A percentile compares a stretch with the other conserved stretches of the same genome.
Conservation (phyloP, 2,329 filamentous ascomycete genomes). For the Chaetomiaceae sp. region DNA sequence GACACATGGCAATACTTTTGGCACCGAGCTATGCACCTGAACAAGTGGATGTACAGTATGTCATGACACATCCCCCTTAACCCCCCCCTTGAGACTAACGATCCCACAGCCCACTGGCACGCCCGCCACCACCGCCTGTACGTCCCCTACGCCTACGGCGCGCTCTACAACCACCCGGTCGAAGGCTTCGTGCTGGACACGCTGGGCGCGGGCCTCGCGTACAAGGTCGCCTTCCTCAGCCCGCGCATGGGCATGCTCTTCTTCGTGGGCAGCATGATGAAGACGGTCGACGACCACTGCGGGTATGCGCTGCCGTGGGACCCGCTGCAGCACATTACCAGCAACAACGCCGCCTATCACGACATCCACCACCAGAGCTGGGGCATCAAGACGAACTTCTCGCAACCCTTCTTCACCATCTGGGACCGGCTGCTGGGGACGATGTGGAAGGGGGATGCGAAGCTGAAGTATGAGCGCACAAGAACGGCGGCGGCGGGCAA, state of each 20-base stretch:
- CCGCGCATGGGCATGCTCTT: slow-evolving; percentile 82
- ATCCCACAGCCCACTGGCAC: slow-evolving; percentile 70
- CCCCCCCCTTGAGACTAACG: slow-evolving; percentile 35
- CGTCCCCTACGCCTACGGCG: slow-evolving; percentile 94
- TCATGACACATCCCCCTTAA: slow-evolving; percentile 26
- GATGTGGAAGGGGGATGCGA: slow-evolving; percentile 67
- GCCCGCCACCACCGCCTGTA: slow-evolving; percentile 95
- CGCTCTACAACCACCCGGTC: slow-evolving; percentile 92
- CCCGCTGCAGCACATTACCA: slow-evolving; percentile 83
- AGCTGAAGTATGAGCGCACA: slow-evolving; percentile 40
- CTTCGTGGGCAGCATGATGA: slow-evolving; percentile 84
- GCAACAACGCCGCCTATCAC: slow-evolving; percentile 94
- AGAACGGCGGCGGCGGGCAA: slow-evolving; percentile 39
- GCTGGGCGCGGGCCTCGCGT: slow-evolving; percentile 76
- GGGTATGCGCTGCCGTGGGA: slow-evolving; percentile 96
- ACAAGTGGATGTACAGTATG: slow-evolving; percentile 94
- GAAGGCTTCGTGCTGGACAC: slow-evolving; percentile 95
- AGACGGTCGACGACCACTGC: slow-evolving; percentile 97
- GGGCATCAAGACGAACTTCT: slow-evolving; percentile 96
- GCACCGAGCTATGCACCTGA: slow-evolving; percentile 94
- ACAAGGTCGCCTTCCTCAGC: slow-evolving; percentile 78
- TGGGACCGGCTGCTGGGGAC: slow-evolving; percentile 85
- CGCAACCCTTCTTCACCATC: slow-evolving; percentile 90
- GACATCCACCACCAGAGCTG: slow-evolving; percentile 98
- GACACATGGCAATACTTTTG: slow-evolving; percentile 99